A percentile compares a stretch with the other conserved stretches of the same genome.
phyloP scores from a whole-genome alignment of 2,329 filamentous ascomycete species.

The Myotisia sp. region DNA sequence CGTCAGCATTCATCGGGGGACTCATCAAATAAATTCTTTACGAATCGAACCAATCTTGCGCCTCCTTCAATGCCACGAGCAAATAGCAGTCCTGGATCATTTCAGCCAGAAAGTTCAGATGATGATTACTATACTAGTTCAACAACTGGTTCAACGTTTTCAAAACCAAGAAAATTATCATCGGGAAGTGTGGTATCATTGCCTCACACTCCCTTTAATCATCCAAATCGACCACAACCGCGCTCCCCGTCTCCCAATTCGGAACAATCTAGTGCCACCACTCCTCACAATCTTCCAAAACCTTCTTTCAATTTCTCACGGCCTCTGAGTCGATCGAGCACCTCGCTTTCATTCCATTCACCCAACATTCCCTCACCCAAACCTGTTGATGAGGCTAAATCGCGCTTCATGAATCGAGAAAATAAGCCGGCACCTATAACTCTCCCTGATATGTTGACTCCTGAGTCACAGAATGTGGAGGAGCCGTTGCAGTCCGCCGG shows the following conservation, averaged over 20 bases:
- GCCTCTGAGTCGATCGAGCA: constrained; percentile 53
- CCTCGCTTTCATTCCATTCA: constrained; percentile 23
- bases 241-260: constrained; percentile 77
- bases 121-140: constrained; percentile 57
- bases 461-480: background rate
- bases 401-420: constrained; percentile 11
- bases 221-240: constrained; percentile 46
- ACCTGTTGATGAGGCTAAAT: background rate
- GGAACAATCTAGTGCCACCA: constrained; percentile 49
- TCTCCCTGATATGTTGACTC: constrained; percentile 14
- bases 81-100: constrained; percentile 42
- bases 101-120: constrained; percentile 48
- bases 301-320: constrained; percentile 89
- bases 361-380: constrained; percentile 8
- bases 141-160: constrained; percentile 46
- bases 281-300: constrained; percentile 44
- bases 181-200: constrained; percentile 50
- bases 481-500: constrained; percentile 33
- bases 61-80: constrained; percentile 33
- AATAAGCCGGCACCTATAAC: constrained; percentile 22
- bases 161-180: constrained; percentile 63
- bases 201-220: constrained; percentile 50
- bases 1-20: constrained; percentile 24
- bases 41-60: constrained; percentile 27
- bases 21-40: constrained; percentile 18